Base-by-base conservation (phyloP, 73 alveolate genomes). In the Uronychia setigera region DNA sequence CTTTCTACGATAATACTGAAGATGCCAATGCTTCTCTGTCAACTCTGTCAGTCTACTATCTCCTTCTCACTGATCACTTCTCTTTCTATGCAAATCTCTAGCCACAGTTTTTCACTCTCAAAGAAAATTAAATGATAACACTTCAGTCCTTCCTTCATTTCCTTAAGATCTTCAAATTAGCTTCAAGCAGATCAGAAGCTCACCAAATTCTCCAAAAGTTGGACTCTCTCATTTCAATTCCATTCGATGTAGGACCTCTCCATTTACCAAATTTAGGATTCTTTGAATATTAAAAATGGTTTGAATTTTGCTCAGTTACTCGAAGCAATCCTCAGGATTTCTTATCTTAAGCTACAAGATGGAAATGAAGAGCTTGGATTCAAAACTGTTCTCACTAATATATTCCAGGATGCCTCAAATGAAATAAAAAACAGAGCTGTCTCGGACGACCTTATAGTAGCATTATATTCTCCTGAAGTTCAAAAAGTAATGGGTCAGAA, bases 11-110 rank as follows among this genome's bases (percentile, higher is more conserved):
- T 29, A 60, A 60, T 67, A 59, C 58, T 1, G 95, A 89, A 46
- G 95, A 89, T 59, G 88, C 88, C 29, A 89, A 79, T 74, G 89
- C 95, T 29, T 35, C 95, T 27, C 83, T 89, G 0, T 84, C 92
- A 11, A 74, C 79, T 31, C 87, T 89, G 33, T 89, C 95, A 31
- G 31, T 89, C 59, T 89, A 84, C 82, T 84, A 84, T 46, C 32
- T 77, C 26, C 84, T 78, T 31, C 59, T 89, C 26, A 59, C 83
- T 58, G 95, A 89, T 60, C 59, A 89, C 83, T 89, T 89, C 78
- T 31, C 79, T 25, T 89, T 89, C 76, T 89, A 89, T 80, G 87
- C 88, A 25, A 60, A 90, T 26, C 60, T 89, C 58, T 86, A 83
- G 67, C 92, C 92, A 14, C 80, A 89, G 79, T 57, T 89, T 25